Conservation (phyloP, 306 rosid species). For the Hylodesmum podocarpum region DNA sequence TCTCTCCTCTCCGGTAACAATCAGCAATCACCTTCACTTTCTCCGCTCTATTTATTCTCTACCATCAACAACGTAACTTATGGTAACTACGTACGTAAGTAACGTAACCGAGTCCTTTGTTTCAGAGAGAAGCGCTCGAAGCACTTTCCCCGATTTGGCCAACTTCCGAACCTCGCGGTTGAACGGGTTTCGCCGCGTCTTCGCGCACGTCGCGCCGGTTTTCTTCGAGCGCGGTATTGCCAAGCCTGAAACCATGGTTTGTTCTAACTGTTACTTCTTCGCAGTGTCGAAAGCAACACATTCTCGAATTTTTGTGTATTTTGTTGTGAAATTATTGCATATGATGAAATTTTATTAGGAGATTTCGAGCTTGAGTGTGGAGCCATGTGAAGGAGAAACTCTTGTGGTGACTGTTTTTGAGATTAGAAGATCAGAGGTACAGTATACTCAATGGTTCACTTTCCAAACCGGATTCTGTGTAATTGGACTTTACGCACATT, state of each 20-base stretch:
- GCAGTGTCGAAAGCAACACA: neutral
- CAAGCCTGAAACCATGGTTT: conserved; percentile 83
- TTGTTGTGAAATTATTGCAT: neutral
- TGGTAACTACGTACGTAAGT: too few relatives aligned
- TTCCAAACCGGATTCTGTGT: neutral
- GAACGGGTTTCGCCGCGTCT: conserved; percentile 76
- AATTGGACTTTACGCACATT: neutral
- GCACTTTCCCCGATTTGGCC: conserved; percentile 80
- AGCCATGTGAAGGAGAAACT: conserved; percentile 73
- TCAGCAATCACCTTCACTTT: neutral
- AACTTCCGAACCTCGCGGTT: conserved; percentile 70
- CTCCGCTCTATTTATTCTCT: neutral
- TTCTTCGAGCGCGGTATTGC: conserved; percentile 98
- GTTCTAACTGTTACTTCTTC: conserved; percentile 20
- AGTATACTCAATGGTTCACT: neutral
- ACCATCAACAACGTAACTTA: conserved; percentile 18
- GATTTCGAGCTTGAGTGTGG: conserved; percentile 89
- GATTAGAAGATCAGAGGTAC: conserved; percentile 80
- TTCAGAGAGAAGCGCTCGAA: conserved; percentile 80
- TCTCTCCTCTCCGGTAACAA: conserved; percentile 69
- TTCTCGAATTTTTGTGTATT: neutral
- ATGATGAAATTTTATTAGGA: conserved; percentile 53
- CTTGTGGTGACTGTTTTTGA: conserved; percentile 77
- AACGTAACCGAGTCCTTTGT: neutral
- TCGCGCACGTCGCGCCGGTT: conserved; percentile 79